Conservation (phyloP, 2,329 filamentous ascomycete genomes). For the Dendryphion nanum region DNA sequence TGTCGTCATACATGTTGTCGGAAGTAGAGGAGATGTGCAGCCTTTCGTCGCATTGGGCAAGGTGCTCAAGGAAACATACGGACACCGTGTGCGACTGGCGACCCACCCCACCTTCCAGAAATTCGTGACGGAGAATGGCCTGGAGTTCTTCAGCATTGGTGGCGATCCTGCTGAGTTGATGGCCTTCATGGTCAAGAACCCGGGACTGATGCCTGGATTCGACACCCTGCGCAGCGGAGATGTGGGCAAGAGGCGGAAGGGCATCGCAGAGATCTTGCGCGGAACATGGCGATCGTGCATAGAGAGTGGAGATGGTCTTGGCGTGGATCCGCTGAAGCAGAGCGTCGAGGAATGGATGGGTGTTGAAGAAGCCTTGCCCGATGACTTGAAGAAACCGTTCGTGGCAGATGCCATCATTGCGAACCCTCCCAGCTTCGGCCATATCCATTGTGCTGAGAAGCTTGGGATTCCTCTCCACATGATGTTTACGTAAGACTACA, state of each 20-base stretch:
- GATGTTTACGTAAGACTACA: conserved; percentile 74
- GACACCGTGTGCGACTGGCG: conserved; percentile 48
- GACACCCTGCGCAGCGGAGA: conserved; percentile 75
- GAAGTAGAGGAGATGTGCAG: conserved; percentile 51
- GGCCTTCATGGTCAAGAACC: conserved; percentile 90
- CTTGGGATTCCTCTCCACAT: conserved; percentile 73
- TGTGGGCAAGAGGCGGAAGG: conserved; percentile 69
- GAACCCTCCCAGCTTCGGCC: conserved; percentile 73
- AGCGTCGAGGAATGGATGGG: conserved; percentile 52
- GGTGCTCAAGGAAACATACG: conserved; percentile 49
- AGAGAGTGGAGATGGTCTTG: conserved; percentile 68
- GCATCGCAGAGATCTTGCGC: conserved; percentile 75
- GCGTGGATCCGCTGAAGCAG: conserved; percentile 52
- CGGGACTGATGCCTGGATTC: conserved; percentile 79
- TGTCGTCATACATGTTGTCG: conserved; percentile 50
- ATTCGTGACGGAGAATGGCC: conserved; percentile 49
- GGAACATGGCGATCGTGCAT: conserved; percentile 87
- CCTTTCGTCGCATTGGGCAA: conserved; percentile 52
- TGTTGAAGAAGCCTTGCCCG: conserved; percentile 37
- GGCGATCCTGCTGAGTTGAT: conserved; percentile 51
- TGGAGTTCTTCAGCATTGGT: conserved; percentile 54
- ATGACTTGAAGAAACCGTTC: conserved; percentile 58
- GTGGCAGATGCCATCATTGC: conserved; percentile 79
- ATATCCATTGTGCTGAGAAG: conserved; percentile 73
- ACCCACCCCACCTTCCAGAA: conserved; percentile 51